phyloP scores from a whole-genome alignment of 2,329 filamentous ascomycete species.

The Trichoderma brevicompactum region DNA sequence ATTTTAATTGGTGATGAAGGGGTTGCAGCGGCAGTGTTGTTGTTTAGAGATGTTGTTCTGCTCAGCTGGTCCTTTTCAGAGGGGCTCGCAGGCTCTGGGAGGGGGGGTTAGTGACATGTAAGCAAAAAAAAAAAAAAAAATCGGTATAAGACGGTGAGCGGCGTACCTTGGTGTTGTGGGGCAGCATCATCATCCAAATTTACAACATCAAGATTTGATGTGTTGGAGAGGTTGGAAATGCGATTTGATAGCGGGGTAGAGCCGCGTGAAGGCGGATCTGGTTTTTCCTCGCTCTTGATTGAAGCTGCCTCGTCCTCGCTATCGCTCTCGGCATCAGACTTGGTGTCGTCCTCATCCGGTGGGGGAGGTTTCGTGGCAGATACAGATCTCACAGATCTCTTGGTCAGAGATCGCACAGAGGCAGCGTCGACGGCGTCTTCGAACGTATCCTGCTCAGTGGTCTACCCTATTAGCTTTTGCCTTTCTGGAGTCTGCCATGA shows the following conservation, averaged over 20 bases:
- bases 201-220: slow-evolving; percentile 62
- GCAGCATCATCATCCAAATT: slow-evolving; percentile 66
- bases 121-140: neutral
- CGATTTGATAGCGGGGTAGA: slow-evolving; percentile 49
- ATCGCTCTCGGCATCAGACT: slow-evolving; percentile 31
- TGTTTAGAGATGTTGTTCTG: slow-evolving; percentile 67
- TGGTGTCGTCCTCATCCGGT: slow-evolving; percentile 26
- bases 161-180: slow-evolving; percentile 43
- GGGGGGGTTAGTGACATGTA: slow-evolving; percentile 30
- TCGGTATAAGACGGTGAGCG: slow-evolving; percentile 11
- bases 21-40: slow-evolving; percentile 73
- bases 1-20: slow-evolving; percentile 61
- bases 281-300: slow-evolving; percentile 32
- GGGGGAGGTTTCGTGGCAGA: slow-evolving; percentile 41
- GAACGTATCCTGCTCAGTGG: slow-evolving; percentile 56
- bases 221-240: slow-evolving; percentile 54
- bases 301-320: slow-evolving; percentile 28
- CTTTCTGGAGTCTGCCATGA: slow-evolving; percentile 13
- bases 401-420: slow-evolving; percentile 67
- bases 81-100: slow-evolving; percentile 41
- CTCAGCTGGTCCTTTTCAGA: slow-evolving; percentile 48
- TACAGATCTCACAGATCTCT: slow-evolving; percentile 47
- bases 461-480: slow-evolving; percentile 35
- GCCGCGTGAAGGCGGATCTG: slow-evolving; percentile 37
- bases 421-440: slow-evolving; percentile 77